Evolutionary conservation across 129 eudicot genomes (phyloP).

Genomic region (Scalesia atractyloides): DNA sequence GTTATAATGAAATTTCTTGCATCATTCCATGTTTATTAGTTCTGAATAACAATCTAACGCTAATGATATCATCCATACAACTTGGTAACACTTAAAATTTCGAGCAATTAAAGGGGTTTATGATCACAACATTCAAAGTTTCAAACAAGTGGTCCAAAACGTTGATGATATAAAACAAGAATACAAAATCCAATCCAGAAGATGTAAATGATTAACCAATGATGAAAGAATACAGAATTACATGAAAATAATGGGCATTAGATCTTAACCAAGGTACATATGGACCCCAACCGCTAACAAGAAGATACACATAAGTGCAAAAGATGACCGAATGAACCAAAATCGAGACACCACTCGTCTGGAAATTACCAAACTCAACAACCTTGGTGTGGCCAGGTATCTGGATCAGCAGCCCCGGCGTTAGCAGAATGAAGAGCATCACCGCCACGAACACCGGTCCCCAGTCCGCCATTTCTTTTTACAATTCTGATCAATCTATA

Average conservation of each 20-base stretch:
- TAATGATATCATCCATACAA: too few relatives aligned
- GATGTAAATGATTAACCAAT: slow-evolving; percentile 7
- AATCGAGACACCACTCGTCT: slow-evolving; percentile 85
- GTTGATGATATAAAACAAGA: not conserved
- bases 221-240: slow-evolving; percentile 4
- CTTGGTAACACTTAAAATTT: not conserved
- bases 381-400: slow-evolving; percentile 65
- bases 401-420: slow-evolving; percentile 89
- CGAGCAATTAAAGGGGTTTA: not conserved
- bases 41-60: too few relatives aligned
- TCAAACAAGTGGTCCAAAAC: not conserved
- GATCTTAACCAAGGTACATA: slow-evolving; percentile 59
- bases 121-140: not conserved
- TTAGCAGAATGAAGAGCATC: slow-evolving; percentile 68
- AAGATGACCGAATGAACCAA: slow-evolving; percentile 79
- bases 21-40: too few relatives aligned
- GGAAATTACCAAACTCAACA: slow-evolving; percentile 75
- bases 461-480: slow-evolving; percentile 69
- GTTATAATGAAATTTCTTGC: too few relatives aligned
- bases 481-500: not conserved
- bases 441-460: slow-evolving; percentile 94
- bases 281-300: slow-evolving; percentile 80
- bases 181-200: slow-evolving; percentile 15
- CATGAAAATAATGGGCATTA: not conserved
- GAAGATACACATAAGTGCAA: slow-evolving; percentile 79